These are phyloP conservation scores for Coffea humblotiana DNA, from an alignment of 305 asterid genomes.

Conservation along the genomic window DNA sequence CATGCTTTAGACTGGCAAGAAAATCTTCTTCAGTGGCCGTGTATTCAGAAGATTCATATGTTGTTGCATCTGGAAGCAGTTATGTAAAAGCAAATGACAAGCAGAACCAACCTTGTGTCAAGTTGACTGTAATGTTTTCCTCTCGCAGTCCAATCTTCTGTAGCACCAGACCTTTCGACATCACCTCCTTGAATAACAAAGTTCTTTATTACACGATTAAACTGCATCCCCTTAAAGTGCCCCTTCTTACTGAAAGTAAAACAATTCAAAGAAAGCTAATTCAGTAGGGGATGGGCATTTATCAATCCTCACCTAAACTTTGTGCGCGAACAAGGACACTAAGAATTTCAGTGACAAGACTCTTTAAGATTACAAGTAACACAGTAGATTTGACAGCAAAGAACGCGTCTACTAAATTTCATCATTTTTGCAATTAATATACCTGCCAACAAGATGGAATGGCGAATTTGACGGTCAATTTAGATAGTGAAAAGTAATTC, in stretches of 20 bases:
- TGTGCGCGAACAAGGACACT: neutral
- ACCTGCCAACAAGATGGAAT: neutral
- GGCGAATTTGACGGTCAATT: neutral
- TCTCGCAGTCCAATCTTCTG: constrained; percentile 86
- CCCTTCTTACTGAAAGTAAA: constrained; percentile 63
- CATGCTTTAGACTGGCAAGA: constrained; percentile 40
- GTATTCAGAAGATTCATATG: constrained; percentile 1
- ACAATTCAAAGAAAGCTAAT: constrained; percentile 5
- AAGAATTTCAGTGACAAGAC: neutral
- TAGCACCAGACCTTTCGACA: constrained; percentile 53
- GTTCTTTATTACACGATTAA: constrained; percentile 80
- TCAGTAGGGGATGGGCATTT: neutral
- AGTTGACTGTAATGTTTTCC: constrained; percentile 87
- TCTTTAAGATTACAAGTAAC: neutral
- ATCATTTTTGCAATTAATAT: neutral
- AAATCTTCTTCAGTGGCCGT: neutral
- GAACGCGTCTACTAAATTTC: neutral
- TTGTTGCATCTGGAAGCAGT: neutral
- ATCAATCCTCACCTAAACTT: neutral
- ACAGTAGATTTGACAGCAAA: neutral
- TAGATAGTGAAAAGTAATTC: neutral
- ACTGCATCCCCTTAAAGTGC: constrained; percentile 74
- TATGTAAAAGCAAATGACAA: constrained; percentile 18
- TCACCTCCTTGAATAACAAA: constrained; percentile 85
- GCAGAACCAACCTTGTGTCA: constrained; percentile 64